phyloP scores from a whole-genome alignment of 768 basidiomycete genomes.

The Leucosporidium scottii region DNA sequence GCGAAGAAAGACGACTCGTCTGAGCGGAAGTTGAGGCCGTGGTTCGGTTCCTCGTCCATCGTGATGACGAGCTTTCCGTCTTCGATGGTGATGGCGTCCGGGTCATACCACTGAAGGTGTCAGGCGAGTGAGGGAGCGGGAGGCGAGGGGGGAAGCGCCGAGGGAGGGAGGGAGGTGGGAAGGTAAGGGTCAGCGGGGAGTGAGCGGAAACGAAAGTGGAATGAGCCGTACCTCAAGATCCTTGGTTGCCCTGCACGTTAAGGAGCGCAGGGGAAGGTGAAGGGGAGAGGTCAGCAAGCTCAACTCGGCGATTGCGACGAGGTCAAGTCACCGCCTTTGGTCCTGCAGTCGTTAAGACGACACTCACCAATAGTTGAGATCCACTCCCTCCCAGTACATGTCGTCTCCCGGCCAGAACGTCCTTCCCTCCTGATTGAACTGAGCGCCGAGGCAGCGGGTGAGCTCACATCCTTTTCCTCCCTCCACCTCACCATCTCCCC shows the following conservation, averaged over 20 bases:
- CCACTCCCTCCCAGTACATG: not conserved
- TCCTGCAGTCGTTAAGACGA: too few relatives aligned
- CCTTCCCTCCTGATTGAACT: conserved; percentile 62
- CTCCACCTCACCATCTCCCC: too few relatives aligned
- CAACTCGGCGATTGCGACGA: not conserved
- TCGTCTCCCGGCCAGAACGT: conserved; percentile 56
- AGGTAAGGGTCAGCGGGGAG: not conserved
- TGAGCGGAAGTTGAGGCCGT: conserved; percentile 27
- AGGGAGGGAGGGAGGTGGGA: not conserved
- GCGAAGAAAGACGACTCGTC: conserved; percentile 1
- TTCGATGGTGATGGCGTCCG: conserved; percentile 42
- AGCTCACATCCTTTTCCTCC: conserved; percentile 46
- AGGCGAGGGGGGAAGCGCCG: not conserved
- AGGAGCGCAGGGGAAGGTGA: too few relatives aligned
- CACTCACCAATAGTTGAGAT: conserved; percentile 41
- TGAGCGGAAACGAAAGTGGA: not conserved
- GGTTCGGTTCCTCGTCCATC: conserved; percentile 17
- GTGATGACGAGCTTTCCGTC: conserved; percentile 39
- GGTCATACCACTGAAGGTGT: conserved; percentile 24
- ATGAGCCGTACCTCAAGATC: not conserved
- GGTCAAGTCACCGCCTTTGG: too few relatives aligned
- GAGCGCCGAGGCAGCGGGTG: not conserved
- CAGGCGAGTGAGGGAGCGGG: not conserved
- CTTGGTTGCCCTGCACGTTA: too few relatives aligned
- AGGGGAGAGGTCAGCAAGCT: too few relatives aligned